Evolutionary conservation across 1,139 yeast genomes (phyloP), one percentile per base, ranked within the genome.

Genomic region (Candida sp.): DNA sequence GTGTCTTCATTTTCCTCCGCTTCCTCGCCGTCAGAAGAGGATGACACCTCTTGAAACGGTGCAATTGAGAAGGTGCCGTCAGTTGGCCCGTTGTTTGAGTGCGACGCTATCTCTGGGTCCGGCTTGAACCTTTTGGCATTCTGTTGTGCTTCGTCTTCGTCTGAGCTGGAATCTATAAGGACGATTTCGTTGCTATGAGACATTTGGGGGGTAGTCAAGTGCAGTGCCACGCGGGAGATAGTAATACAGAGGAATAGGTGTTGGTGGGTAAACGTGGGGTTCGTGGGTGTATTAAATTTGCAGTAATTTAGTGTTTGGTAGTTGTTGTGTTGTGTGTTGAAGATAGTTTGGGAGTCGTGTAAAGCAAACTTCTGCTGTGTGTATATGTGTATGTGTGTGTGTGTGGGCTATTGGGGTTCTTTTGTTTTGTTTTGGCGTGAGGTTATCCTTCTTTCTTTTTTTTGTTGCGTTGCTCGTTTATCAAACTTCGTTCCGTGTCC

Each of bases 141-240:
- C n/a, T 31, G 40, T 25, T 34, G 54, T 30, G 45, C 43, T 42
- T 37, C 53, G 45, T 48, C 54, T 26, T 47, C 50, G 9, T 62
- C 65, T 5, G 63, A 54, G 33, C 59, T 63, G 3, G 66, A 61
- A 40, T 62, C 66, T 33, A 64, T 52, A 32, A 64, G 54, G 28
- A 63, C 57, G 25, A 63, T 57, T 22, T 62, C 65, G 43, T 57
- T 51, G 17, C 37, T 44, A 42, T 27, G 42, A 32, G 41, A 26
- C 46, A 43, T 41, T 41, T 11, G 23, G 17, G n/a, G 22, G 7
- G 17, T 34, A 7, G 38, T 34, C 23, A n/a, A 11, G 38, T 3
- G 5, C 7, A 5, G 5, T 23, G 9, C 4, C 31, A 8, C 8
- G 12, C 12, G 22, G 23, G 4, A 11, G 17, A 6, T 12, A 34